Percentiles rank a stretch among this genome's conserved stretches.
Evolutionary conservation across 73 alveolate species (phyloP).

Genomic region (Tetrahymena elliotti): DNA sequence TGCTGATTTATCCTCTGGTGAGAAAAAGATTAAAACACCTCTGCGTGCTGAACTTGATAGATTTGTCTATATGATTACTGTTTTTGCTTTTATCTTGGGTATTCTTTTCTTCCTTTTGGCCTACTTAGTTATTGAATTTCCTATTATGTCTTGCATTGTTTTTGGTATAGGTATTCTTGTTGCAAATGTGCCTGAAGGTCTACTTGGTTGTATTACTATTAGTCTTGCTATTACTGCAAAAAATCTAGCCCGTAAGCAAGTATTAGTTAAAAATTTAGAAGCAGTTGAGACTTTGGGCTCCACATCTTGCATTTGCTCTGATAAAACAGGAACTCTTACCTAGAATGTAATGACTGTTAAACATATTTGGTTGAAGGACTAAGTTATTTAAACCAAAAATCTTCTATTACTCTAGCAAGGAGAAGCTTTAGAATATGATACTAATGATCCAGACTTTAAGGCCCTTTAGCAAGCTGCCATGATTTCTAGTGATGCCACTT

Average conservation of each 20-base stretch:
- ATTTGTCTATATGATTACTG: slow-evolving; percentile 84
- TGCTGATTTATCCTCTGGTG: slow-evolving; percentile 85
- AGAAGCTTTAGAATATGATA: slow-evolving; percentile 33
- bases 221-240: slow-evolving; percentile 90
- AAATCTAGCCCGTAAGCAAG: slow-evolving; percentile 77
- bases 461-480: slow-evolving; percentile 34
- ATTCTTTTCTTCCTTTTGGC: slow-evolving; percentile 75
- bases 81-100: slow-evolving; percentile 82
- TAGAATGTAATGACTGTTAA: slow-evolving; percentile 70
- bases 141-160: slow-evolving; percentile 69
- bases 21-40: slow-evolving; percentile 80
- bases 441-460: slow-evolving; percentile 17
- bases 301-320: slow-evolving; percentile 91
- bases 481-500: slow-evolving; percentile 29
- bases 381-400: slow-evolving; percentile 67
- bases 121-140: slow-evolving; percentile 64
- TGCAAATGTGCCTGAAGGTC: slow-evolving; percentile 98
- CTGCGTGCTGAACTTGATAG: slow-evolving; percentile 80
- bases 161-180: slow-evolving; percentile 92
- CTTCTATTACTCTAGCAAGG: slow-evolving; percentile 45
- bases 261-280: slow-evolving; percentile 85
- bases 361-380: slow-evolving; percentile 75
- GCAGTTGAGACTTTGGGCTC: slow-evolving; percentile 94
- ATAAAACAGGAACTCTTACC: slow-evolving; percentile 92
- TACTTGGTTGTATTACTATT: slow-evolving; percentile 84